These are phyloP conservation scores for Hydnum rufescens DNA, from an alignment of 768 basidiomycete genomes.

Conservation along the genomic window DNA sequence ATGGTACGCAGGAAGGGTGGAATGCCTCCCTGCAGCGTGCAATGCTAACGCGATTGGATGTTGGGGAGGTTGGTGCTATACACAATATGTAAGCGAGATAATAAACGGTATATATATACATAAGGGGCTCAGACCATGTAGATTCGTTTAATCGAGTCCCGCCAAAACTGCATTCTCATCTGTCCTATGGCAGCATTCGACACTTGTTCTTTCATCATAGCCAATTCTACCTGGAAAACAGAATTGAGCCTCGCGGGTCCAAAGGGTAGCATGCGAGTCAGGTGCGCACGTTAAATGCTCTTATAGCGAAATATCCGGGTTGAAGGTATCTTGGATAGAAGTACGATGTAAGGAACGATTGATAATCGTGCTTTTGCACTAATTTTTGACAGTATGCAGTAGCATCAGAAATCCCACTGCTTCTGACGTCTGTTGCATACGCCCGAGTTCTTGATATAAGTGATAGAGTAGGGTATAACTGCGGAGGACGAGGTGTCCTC, in stretches of 20 bases:
- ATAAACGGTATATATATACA: background rate
- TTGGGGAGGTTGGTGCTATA: conserved; percentile 51
- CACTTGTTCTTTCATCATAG: conserved; percentile 55
- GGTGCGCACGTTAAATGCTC: conserved; percentile 57
- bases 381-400: conserved; percentile 41
- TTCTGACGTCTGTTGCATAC: too few relatives aligned
- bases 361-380: conserved; percentile 66
- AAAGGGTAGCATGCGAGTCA: background rate
- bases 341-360: conserved; percentile 49
- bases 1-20: conserved; percentile 48
- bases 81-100: conserved; percentile 8
- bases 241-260: conserved; percentile 11
- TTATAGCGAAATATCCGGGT: conserved; percentile 54
- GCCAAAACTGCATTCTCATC: conserved; percentile 78
- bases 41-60: conserved; percentile 69
- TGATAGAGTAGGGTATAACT: too few relatives aligned
- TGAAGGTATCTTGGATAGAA: conserved; percentile 50
- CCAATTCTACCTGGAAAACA: conserved; percentile 51
- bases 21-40: conserved; percentile 29
- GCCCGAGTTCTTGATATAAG: too few relatives aligned
- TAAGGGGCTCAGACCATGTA: conserved; percentile 26
- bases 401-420: conserved; percentile 5
- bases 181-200: conserved; percentile 57
- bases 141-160: conserved; percentile 52
- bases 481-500: too few relatives aligned